A percentile compares a stretch with the other conserved stretches of the same genome.
These are phyloP conservation scores for Paragyromitra xinjiangensis DNA, from an alignment of 495 filamentous ascomycete genomes.

Conservation along the genomic window DNA sequence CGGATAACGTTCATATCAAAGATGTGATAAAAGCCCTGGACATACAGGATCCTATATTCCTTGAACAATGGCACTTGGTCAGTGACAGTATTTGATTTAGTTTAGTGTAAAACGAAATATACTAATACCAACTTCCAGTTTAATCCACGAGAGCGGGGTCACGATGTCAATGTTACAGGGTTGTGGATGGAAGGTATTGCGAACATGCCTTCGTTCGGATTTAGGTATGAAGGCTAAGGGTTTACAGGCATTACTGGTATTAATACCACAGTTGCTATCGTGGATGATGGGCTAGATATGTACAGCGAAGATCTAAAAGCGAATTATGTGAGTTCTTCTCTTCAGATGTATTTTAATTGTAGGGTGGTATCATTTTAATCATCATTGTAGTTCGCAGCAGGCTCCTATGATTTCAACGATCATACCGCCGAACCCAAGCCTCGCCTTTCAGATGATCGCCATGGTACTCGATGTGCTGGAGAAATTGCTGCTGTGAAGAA, in stretches of 20 bases:
- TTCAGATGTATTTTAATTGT: neutral
- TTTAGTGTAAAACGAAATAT: neutral
- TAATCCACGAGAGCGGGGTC: constrained; percentile 80
- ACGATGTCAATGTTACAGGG: constrained; percentile 93
- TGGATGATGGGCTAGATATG: constrained; percentile 97
- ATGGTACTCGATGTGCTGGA: constrained; percentile 93
- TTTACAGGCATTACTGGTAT: constrained; percentile 75
- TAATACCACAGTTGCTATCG: constrained; percentile 87
- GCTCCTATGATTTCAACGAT: constrained; percentile 97
- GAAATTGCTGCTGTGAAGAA: constrained; percentile 92
- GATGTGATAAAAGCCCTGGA: constrained; percentile 70
- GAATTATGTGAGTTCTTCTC: constrained; percentile 65
- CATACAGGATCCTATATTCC: constrained; percentile 90
- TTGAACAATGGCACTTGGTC: constrained; percentile 89
- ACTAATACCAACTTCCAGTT: constrained; percentile 58
- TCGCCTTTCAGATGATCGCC: constrained; percentile 78
- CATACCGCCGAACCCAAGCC: constrained; percentile 79
- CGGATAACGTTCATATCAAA: constrained; percentile 10
- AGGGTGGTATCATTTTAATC: constrained; percentile 11
- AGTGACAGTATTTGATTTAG: neutral
- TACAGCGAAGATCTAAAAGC: constrained; percentile 91
- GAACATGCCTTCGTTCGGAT: neutral
- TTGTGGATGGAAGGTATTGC: constrained; percentile 79
- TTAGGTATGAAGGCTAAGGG: constrained; percentile 10
- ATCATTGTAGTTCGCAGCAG: constrained; percentile 74